Evolutionary conservation across 768 basidiomycete genomes (phyloP).

Genomic region (Pleurotus platypus): DNA sequence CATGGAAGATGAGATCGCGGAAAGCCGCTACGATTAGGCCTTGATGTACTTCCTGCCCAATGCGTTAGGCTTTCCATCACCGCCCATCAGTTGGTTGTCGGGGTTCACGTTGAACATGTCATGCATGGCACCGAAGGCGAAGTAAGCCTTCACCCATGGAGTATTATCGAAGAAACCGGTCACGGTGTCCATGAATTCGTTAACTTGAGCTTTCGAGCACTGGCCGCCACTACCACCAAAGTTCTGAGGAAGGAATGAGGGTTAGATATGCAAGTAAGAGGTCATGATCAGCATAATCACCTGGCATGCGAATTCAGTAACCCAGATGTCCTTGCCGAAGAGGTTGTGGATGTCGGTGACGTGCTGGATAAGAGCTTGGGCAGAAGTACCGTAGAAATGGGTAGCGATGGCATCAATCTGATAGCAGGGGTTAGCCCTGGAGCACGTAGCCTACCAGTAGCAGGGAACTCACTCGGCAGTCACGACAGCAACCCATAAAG

Average conservation of each 20-base stretch:
- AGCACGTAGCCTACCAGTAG: no score
- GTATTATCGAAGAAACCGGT: slow-evolving; percentile 33
- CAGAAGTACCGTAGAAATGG: slow-evolving; percentile 66
- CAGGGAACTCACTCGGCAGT: slow-evolving; percentile 33
- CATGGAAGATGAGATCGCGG: neutral
- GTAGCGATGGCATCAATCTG: slow-evolving; percentile 56
- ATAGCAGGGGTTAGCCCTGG: neutral
- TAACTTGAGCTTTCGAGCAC: slow-evolving; percentile 30
- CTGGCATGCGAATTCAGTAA: slow-evolving; percentile 74
- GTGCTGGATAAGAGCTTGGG: slow-evolving; percentile 49
- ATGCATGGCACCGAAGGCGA: slow-evolving; percentile 62
- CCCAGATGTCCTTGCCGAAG: slow-evolving; percentile 44
- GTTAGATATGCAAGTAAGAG: neutral
- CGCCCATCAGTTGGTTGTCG: slow-evolving; percentile 47
- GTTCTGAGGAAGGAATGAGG: slow-evolving; percentile 33
- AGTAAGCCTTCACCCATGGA: slow-evolving; percentile 33
- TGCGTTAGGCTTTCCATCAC: slow-evolving; percentile 40
- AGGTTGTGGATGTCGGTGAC: slow-evolving; percentile 40
- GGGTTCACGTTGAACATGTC: slow-evolving; percentile 55
- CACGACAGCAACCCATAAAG: slow-evolving; percentile 35
- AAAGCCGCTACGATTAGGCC: slow-evolving; percentile 6
- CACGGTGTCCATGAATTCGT: slow-evolving; percentile 34
- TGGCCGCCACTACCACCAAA: slow-evolving; percentile 41
- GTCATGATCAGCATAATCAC: slow-evolving; percentile 22
- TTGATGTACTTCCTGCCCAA: slow-evolving; percentile 52